phyloP scores from a whole-genome alignment of 2,329 filamentous ascomycete species.

The Leptographium procerum region DNA sequence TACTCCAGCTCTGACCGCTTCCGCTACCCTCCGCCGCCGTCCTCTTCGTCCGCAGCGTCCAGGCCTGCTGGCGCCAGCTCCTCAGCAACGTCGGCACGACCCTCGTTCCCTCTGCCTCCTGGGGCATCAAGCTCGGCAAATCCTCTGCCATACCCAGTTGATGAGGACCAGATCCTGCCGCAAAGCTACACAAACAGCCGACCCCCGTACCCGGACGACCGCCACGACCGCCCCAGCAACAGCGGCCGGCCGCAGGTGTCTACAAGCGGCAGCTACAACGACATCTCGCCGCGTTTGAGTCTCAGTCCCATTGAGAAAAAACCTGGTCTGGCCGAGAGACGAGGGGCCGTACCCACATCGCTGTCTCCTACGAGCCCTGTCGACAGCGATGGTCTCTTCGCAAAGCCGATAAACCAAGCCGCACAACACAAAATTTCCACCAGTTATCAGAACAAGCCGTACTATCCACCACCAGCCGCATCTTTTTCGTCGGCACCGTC shows the following conservation, averaged over 20 bases:
- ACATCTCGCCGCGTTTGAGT: slow-evolving; percentile 42
- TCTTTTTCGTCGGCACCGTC: not conserved
- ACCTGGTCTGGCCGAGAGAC: slow-evolving; percentile 63
- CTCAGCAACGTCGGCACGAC: slow-evolving; percentile 35
- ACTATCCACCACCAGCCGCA: slow-evolving; percentile 45
- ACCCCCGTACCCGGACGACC: slow-evolving; percentile 32
- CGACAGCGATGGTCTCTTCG: slow-evolving; percentile 72
- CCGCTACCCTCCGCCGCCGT: slow-evolving; percentile 38
- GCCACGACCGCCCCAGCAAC: slow-evolving; percentile 24
- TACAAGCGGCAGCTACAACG: slow-evolving; percentile 32
- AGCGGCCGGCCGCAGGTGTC: slow-evolving; percentile 20
- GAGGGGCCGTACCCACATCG: slow-evolving; percentile 71
- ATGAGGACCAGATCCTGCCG: slow-evolving; percentile 40
- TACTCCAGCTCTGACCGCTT: slow-evolving; percentile 28
- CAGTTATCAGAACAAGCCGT: slow-evolving; percentile 43
- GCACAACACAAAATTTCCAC: slow-evolving; percentile 23
- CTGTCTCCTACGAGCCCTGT: slow-evolving; percentile 67
- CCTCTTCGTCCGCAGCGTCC: slow-evolving; percentile 28
- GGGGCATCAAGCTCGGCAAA: slow-evolving; percentile 60
- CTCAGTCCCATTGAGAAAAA: slow-evolving; percentile 42
- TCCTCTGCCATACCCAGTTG: slow-evolving; percentile 62
- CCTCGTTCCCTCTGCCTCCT: slow-evolving; percentile 52
- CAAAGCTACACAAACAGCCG: slow-evolving; percentile 28
- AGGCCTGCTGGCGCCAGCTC: slow-evolving; percentile 18
- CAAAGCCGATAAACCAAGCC: slow-evolving; percentile 43